Percentiles rank a stretch among this genome's conserved stretches.
Evolutionary conservation across 176 grass and related monocot genomes (phyloP).

Genomic region (Eremochloa ophiuroides): DNA sequence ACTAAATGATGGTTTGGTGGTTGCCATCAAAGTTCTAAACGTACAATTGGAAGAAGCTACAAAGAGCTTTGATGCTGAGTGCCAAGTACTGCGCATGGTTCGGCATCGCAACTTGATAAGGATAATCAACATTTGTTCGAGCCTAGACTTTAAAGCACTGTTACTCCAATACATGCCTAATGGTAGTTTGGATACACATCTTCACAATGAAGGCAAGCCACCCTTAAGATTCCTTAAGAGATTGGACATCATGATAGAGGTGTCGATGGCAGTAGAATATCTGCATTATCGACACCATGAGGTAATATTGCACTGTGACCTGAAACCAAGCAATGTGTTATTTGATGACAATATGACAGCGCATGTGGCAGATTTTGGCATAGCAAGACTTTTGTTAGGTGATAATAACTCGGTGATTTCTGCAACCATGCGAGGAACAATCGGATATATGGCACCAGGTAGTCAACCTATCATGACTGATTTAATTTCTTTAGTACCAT

Average conservation of each 20-base stretch:
- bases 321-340: conserved; percentile 2
- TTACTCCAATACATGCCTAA: neutral
- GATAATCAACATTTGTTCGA: neutral
- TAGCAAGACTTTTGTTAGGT: neutral
- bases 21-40: neutral
- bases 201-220: too few relatives aligned
- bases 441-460: neutral
- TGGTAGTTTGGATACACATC: neutral
- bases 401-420: neutral
- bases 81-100: neutral
- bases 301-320: neutral
- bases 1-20: neutral
- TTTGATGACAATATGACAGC: neutral
- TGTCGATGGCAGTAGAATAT: neutral
- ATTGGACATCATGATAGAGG: neutral
- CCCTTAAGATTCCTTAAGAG: neutral
- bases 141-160: neutral
- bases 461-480: neutral
- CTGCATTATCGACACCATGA: neutral
- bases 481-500: neutral
- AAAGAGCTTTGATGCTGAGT: neutral
- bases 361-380: neutral
- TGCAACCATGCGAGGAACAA: neutral
- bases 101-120: conserved; percentile 1
- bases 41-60: neutral